Conservation (phyloP, 768 basidiomycete species). For the Rhizopogon roseolus region DNA sequence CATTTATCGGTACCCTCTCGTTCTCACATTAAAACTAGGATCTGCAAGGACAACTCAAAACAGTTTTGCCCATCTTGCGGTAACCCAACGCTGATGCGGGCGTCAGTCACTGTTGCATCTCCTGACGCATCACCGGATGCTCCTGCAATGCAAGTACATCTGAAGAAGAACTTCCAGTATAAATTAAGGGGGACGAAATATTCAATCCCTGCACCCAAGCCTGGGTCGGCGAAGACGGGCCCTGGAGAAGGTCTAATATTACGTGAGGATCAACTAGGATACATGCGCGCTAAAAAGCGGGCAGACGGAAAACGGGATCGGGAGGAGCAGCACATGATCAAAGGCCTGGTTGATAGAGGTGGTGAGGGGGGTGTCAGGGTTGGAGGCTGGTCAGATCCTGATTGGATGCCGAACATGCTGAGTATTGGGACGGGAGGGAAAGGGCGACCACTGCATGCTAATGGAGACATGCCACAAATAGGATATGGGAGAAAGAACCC, state of each 20-base stretch:
- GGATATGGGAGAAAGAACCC: slow-evolving; percentile 89
- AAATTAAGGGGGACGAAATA: slow-evolving; percentile 87
- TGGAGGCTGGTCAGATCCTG: slow-evolving; percentile 92
- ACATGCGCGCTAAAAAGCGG: slow-evolving; percentile 73
- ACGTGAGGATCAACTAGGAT: slow-evolving; percentile 90
- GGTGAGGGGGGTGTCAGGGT: slow-evolving; percentile 47
- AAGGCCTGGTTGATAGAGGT: slow-evolving; percentile 49
- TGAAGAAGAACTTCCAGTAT: slow-evolving; percentile 96
- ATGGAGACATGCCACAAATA: slow-evolving; percentile 73
- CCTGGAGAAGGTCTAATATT: slow-evolving; percentile 80
- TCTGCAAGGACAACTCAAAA: slow-evolving; percentile 92
- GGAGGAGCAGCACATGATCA: slow-evolving; percentile 66
- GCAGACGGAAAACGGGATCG: slow-evolving; percentile 70
- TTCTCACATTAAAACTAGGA: slow-evolving; percentile 39
- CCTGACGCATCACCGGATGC: slow-evolving; percentile 56
- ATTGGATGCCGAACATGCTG: slow-evolving; percentile 86
- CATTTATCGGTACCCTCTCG: not conserved
- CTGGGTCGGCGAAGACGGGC: slow-evolving; percentile 82
- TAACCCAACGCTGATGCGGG: slow-evolving; percentile 83
- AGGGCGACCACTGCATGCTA: slow-evolving; percentile 48
- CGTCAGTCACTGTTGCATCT: slow-evolving; percentile 81
- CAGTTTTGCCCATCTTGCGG: slow-evolving; percentile 99
- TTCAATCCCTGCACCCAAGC: slow-evolving; percentile 86
- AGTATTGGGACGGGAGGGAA: slow-evolving; percentile 65
- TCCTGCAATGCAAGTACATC: slow-evolving; percentile 80